These are phyloP conservation scores for Aspergillus puulaauensis DNA, from an alignment of 2,329 filamentous ascomycete genomes.

Conservation along the genomic window DNA sequence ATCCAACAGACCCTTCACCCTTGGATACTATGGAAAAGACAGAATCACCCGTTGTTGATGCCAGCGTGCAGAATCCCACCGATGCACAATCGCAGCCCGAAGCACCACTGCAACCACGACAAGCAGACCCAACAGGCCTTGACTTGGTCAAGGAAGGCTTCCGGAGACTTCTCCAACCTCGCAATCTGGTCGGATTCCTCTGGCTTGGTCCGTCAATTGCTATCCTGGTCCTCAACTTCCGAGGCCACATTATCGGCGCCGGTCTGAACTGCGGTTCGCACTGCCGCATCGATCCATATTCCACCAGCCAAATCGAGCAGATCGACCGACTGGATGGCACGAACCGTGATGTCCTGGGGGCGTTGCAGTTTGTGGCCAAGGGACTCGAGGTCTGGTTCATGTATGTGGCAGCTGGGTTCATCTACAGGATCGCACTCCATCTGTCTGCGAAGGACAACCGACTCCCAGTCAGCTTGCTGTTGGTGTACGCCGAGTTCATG, in stretches of 20 bases:
- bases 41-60: no score
- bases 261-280: not conserved
- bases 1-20: no score
- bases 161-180: not conserved
- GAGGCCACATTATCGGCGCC: not conserved
- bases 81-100: no score
- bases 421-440: not conserved
- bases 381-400: not conserved
- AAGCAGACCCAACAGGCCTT: no score
- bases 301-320: not conserved
- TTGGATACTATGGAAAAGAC: no score
- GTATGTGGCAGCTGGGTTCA: not conserved
- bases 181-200: not conserved
- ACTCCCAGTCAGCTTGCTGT: not conserved
- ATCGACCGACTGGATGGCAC: not conserved
- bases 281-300: not conserved
- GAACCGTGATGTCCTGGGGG: not conserved
- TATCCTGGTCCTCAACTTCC: not conserved
- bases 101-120: no score
- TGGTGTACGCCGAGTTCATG: not conserved
- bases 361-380: not conserved
- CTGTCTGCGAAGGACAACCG: not conserved
- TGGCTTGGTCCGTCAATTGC: not conserved
- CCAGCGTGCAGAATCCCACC: no score
- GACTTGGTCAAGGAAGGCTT: not conserved